Percentiles rank a stretch among this genome's conserved stretches.
phyloP scores from a whole-genome alignment of 1,284 basidiomycete species.

The Cutaneotrichosporon cutaneum region DNA sequence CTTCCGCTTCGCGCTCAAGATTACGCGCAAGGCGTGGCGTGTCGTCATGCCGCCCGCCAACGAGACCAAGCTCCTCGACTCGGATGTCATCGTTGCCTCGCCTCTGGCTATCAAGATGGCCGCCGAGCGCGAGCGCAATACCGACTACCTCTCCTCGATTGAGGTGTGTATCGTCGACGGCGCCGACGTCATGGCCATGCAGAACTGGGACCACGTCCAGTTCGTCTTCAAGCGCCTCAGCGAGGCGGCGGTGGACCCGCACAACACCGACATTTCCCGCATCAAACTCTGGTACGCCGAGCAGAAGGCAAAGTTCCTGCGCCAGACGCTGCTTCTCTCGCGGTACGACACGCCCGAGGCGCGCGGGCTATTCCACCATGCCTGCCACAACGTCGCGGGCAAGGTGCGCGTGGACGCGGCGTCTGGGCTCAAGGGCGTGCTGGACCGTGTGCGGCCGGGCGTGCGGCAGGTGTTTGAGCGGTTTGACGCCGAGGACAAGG shows the following conservation, averaged over 20 bases:
- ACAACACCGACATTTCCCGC: constrained; percentile 91
- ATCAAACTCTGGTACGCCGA: constrained; percentile 98
- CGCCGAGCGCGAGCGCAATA: constrained; percentile 89
- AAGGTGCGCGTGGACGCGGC: constrained; percentile 67
- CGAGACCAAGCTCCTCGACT: constrained; percentile 57
- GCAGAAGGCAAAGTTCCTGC: constrained; percentile 73
- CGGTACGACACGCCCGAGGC: constrained; percentile 87
- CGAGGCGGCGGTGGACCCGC: constrained; percentile 84
- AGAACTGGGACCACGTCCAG: constrained; percentile 98
- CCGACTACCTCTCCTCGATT: constrained; percentile 89
- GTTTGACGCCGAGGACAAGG: constrained; percentile 38
- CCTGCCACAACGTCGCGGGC: constrained; percentile 79
- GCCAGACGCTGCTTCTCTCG: constrained; percentile 86
- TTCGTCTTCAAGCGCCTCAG: constrained; percentile 83
- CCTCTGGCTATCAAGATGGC: constrained; percentile 87
- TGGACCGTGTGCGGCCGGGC: constrained; percentile 66
- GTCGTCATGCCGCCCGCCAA: constrained; percentile 64
- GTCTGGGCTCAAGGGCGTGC: constrained; percentile 62
- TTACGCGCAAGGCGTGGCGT: constrained; percentile 87
- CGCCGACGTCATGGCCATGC: constrained; percentile 90
- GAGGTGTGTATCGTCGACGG: constrained; percentile 94
- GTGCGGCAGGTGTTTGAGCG: constrained; percentile 66
- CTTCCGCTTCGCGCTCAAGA: constrained; percentile 87
- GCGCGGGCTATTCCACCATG: constrained; percentile 70
- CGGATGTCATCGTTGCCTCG: constrained; percentile 89